Conservation (phyloP, 352 stramenopile genomes). For the Phytopythium chamaehyphon region DNA sequence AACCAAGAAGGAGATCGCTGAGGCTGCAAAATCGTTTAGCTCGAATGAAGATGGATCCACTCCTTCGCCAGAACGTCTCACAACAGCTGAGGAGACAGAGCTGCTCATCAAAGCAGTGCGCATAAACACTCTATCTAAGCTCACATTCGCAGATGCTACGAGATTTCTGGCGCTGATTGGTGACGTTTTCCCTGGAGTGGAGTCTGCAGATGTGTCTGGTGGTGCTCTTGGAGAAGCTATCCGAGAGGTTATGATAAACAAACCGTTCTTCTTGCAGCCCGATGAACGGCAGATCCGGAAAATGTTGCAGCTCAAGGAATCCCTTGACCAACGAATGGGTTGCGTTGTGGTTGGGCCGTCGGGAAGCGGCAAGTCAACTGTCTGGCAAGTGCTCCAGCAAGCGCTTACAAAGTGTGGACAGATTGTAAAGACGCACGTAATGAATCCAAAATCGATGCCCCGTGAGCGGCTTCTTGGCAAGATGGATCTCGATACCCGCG, state of each 20-base stretch:
- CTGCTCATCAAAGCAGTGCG: conserved; percentile 94
- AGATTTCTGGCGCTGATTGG: conserved; percentile 90
- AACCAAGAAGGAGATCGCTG: conserved; percentile 63
- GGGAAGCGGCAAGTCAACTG: conserved; percentile 91
- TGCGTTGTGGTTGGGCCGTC: conserved; percentile 93
- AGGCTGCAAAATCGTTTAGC: conserved; percentile 4
- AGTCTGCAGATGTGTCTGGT: conserved; percentile 72
- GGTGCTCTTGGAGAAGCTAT: conserved; percentile 86
- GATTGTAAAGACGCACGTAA: conserved; percentile 91
- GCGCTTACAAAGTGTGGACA: conserved; percentile 83
- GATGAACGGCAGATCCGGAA: conserved; percentile 92
- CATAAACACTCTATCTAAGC: conserved; percentile 95
- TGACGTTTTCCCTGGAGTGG: conserved; percentile 91
- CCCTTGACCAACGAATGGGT: conserved; percentile 93
- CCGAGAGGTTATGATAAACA: conserved; percentile 85
- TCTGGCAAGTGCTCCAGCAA: conserved; percentile 92
- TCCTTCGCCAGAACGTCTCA: conserved; percentile 34
- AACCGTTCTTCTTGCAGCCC: conserved; percentile 84
- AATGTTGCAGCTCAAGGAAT: conserved; percentile 96
- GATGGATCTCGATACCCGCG: conserved; percentile 94
- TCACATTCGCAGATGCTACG: conserved; percentile 90
- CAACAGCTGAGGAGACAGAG: conserved; percentile 77
- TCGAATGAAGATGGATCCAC: conserved; percentile 10
- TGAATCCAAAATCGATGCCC: conserved; percentile 97
- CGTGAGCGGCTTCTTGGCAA: conserved; percentile 87